phyloP scores from a whole-genome alignment of 768 basidiomycete genomes.

The Albatrellus ellisii region DNA sequence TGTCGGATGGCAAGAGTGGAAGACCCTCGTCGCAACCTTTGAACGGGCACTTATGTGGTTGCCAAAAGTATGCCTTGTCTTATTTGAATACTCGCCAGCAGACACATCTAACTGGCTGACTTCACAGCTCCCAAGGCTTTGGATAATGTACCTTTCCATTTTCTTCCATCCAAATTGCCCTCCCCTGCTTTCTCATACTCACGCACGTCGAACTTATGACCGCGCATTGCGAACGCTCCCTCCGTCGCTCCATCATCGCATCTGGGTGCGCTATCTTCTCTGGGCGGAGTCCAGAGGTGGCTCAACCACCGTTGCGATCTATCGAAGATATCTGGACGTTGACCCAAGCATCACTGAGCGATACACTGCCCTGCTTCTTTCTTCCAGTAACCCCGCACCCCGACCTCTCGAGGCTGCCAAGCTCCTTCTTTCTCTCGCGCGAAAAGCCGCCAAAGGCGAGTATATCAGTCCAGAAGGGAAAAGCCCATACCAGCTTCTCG shows the following conservation, averaged over 20 bases:
- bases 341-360: slow-evolving; percentile 75
- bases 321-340: slow-evolving; percentile 78
- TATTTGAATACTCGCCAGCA: background rate
- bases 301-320: slow-evolving; percentile 63
- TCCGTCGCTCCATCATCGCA: slow-evolving; percentile 79
- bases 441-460: slow-evolving; percentile 71
- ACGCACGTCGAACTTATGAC: slow-evolving; percentile 90
- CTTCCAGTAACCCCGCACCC: slow-evolving; percentile 40
- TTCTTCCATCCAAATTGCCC: slow-evolving; percentile 88
- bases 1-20: slow-evolving; percentile 97
- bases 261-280: slow-evolving; percentile 87
- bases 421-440: slow-evolving; percentile 68
- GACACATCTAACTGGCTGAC: background rate
- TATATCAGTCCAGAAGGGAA: slow-evolving; percentile 87
- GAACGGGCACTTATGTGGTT: slow-evolving; percentile 94
- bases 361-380: slow-evolving; percentile 56
- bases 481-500: slow-evolving; percentile 88
- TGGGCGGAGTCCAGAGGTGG: slow-evolving; percentile 86
- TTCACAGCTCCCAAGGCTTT: slow-evolving; percentile 75
- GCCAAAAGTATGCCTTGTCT: slow-evolving; percentile 50
- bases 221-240: slow-evolving; percentile 87
- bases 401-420: slow-evolving; percentile 92
- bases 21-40: slow-evolving; percentile 69
- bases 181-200: slow-evolving; percentile 68
- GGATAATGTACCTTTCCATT: slow-evolving; percentile 86